Base-by-base conservation (phyloP, 306 rosid species). In the Spatholobus suberectus region DNA sequence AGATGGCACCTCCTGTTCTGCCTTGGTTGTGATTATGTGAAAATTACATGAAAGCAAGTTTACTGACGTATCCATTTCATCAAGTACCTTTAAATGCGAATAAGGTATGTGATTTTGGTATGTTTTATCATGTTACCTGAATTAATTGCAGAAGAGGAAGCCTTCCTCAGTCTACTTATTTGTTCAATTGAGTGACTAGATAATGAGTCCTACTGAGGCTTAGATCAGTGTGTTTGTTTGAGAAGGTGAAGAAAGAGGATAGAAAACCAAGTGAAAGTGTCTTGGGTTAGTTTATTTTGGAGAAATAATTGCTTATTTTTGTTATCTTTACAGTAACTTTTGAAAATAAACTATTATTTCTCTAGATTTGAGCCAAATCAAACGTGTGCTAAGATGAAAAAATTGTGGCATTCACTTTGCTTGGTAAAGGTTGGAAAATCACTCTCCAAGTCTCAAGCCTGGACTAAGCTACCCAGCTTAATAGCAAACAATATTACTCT, bases 91-190 rank as follows among this genome's bases (percentile, higher is more conserved):
- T 54, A 29, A 15, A 21, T 69, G 52, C n/a, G 1, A 14, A 27
- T 24, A 26, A 17, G 38, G 21, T 5, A 14, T 23, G 43, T 10
- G 76, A 23, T 78, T 67, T 78, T 79, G 10, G 41, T 37, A 66
- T 66, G 37, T 13, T 49, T 78, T 3, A 34, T 23, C 52, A 37
- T 20, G 52, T 35, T 65, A 14, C 17, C 40, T 4, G 37, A 78
- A 49, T 77, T 62, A 17, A 62, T 32, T 62, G 13, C 29, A 44
- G 61, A 23, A 77, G 70, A 74, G 34, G 61, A 15, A 59, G 70
- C 43, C 29, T 40, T 63, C 65, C 47, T 34, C 46, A 21, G 44
- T 24, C 21, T 59, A 20, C 34, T 62, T 8, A 41, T 26, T 62
- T 43, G 58, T 62, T 62, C 29, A 15, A 62, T 70, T 58, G 38